Conservation (phyloP, 345 rosid genomes). For the Toxicodendron radicans region DNA sequence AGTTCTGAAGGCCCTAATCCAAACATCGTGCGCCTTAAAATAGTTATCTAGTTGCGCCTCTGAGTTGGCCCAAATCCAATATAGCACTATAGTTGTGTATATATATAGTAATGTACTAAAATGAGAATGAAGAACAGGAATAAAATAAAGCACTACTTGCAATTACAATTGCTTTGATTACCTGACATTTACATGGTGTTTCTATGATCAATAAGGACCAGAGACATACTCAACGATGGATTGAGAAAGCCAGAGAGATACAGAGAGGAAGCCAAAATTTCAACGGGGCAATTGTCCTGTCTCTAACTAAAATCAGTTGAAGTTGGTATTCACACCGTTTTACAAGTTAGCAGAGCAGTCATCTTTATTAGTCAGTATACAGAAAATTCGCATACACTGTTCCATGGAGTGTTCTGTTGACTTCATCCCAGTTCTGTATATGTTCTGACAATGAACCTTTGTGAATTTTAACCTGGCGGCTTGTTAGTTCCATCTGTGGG, state of each 20-base stretch:
- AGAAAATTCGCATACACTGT: conserved; percentile 64
- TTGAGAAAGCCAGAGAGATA: conserved; percentile 10
- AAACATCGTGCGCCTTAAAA: too few relatives aligned
- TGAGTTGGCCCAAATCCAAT: too few relatives aligned
- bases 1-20: too few relatives aligned
- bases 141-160: not conserved
- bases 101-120: too few relatives aligned
- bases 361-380: conserved; percentile 53
- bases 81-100: too few relatives aligned
- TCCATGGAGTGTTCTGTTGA: conserved; percentile 65
- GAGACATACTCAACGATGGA: not conserved
- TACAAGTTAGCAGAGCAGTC: conserved; percentile 17
- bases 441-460: conserved; percentile 68
- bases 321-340: conserved; percentile 26
- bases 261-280: conserved; percentile 21
- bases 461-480: conserved; percentile 93
- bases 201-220: conserved; percentile 9
- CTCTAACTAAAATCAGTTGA: conserved; percentile 29
- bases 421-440: conserved; percentile 82
- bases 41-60: too few relatives aligned
- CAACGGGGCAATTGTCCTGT: not conserved
- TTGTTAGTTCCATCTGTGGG: conserved; percentile 57
- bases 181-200: conserved; percentile 23
- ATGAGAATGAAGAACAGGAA: too few relatives aligned
- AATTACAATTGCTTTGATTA: conserved; percentile 21